phyloP scores from a whole-genome alignment of 164 flowering plant species.

The Vitis rotundifolia region DNA sequence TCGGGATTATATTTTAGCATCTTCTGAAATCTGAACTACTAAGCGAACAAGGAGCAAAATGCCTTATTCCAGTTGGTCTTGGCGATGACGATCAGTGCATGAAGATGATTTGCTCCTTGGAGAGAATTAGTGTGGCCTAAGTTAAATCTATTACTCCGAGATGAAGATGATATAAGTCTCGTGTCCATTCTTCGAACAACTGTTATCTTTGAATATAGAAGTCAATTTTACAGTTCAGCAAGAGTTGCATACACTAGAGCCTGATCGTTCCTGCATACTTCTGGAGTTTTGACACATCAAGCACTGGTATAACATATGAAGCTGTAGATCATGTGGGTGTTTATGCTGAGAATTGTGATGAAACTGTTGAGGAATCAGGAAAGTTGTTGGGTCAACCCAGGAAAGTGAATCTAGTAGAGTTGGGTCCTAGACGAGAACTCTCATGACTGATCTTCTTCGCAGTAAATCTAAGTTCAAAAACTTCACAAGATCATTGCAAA shows the following conservation, averaged over 20 bases:
- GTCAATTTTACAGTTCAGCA: conserved; percentile 68
- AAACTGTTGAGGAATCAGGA: no score
- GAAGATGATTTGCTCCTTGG: conserved; percentile 96
- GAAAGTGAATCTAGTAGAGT: conserved; percentile 77
- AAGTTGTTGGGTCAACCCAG: conserved; percentile 68
- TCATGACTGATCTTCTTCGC: conserved; percentile 95
- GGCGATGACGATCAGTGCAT: conserved; percentile 89
- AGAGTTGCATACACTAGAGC: conserved; percentile 84
- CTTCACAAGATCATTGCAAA: conserved; percentile 67
- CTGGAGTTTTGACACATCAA: conserved; percentile 83
- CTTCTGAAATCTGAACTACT: conserved; percentile 13
- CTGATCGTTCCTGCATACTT: conserved; percentile 92
- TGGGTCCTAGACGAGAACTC: conserved; percentile 98
- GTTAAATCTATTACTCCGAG: conserved; percentile 64
- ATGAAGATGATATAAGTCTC: conserved; percentile 58
- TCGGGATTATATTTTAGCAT: no score
- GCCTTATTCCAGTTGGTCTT: conserved; percentile 60
- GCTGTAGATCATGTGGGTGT: no score
- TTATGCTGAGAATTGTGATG: no score
- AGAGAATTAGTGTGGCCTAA: conserved; percentile 79
- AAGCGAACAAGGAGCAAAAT: conserved; percentile 63
- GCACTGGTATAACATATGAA: conserved; percentile 74
- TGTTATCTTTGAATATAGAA: conserved; percentile 67
- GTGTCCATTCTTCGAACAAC: conserved; percentile 78
- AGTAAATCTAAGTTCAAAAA: conserved; percentile 79